These are phyloP conservation scores for Boletus patriciae DNA, from an alignment of 768 basidiomycete species.

Conservation along the genomic window DNA sequence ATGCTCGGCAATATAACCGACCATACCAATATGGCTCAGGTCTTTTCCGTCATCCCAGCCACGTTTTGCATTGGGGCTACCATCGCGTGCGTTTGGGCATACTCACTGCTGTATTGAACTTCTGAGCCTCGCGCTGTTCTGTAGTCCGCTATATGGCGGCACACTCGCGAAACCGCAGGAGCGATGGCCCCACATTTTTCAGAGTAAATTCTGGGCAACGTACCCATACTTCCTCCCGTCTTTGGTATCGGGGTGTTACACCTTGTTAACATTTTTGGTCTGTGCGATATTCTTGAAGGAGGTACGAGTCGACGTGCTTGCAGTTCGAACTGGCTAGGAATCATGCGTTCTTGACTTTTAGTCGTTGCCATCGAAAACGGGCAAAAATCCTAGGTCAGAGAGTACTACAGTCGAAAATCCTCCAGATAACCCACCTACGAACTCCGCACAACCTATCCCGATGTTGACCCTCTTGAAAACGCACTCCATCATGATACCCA, in stretches of 20 bases:
- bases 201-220: slow-evolving; percentile 23
- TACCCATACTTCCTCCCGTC: neutral
- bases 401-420: neutral
- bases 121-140: no score
- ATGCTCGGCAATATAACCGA: slow-evolving; percentile 64
- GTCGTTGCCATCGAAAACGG: slow-evolving; percentile 23
- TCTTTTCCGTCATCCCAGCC: slow-evolving; percentile 24
- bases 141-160: slow-evolving; percentile 53
- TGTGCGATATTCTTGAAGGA: slow-evolving; percentile 28
- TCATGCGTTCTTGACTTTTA: neutral
- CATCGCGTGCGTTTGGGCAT: slow-evolving; percentile 1
- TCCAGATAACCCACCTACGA: neutral
- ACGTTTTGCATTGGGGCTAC: slow-evolving; percentile 1
- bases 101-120: neutral
- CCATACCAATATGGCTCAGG: slow-evolving; percentile 38
- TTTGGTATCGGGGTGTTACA: slow-evolving; percentile 15
- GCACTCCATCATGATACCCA: slow-evolving; percentile 39
- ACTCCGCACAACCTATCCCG: slow-evolving; percentile 10
- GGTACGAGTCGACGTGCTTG: slow-evolving; percentile 16
- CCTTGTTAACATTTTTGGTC: slow-evolving; percentile 11
- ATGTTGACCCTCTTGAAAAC: slow-evolving; percentile 37
- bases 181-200: slow-evolving; percentile 50
- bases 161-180: slow-evolving; percentile 54
- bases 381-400: slow-evolving; percentile 2
- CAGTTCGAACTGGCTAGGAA: neutral